Percentiles rank a stretch among this genome's conserved stretches.
These are phyloP conservation scores for Talaromyces proteolyticus DNA, from an alignment of 495 filamentous ascomycete genomes.

Conservation along the genomic window DNA sequence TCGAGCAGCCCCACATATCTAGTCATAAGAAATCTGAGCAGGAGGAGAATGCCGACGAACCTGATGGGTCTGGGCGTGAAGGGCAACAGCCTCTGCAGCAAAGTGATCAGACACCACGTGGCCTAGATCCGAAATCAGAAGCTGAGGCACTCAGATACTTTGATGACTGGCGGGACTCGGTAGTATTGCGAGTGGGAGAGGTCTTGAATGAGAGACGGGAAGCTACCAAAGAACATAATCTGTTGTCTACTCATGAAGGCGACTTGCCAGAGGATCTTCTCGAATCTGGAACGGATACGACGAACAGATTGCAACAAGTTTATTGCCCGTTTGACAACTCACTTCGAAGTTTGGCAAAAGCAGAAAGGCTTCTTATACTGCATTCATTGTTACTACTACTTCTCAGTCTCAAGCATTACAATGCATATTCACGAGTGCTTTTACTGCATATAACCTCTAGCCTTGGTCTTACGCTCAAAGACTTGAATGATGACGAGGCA, in stretches of 20 bases:
- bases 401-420: constrained; percentile 77
- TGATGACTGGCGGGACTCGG: constrained; percentile 58
- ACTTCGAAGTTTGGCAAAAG: constrained; percentile 31
- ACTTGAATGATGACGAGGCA: constrained; percentile 66
- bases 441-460: constrained; percentile 66
- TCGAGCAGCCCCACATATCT: constrained; percentile 18
- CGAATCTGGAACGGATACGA: background rate
- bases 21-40: constrained; percentile 5
- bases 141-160: constrained; percentile 47
- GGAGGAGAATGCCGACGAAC: constrained; percentile 4
- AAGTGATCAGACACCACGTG: background rate
- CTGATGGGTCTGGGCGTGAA: constrained; percentile 4
- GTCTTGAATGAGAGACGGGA: constrained; percentile 55
- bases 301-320: constrained; percentile 18
- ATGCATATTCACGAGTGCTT: constrained; percentile 67
- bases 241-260: background rate
- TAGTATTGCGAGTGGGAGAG: constrained; percentile 58
- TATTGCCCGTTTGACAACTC: constrained; percentile 41
- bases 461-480: constrained; percentile 55
- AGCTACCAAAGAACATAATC: constrained; percentile 14
- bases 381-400: constrained; percentile 65
- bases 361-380: constrained; percentile 41
- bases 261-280: background rate
- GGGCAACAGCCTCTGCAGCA: background rate
- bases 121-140: constrained; percentile 10